Conservation (phyloP, 2,329 filamentous ascomycete genomes). For the Parastagonospora avenae region DNA sequence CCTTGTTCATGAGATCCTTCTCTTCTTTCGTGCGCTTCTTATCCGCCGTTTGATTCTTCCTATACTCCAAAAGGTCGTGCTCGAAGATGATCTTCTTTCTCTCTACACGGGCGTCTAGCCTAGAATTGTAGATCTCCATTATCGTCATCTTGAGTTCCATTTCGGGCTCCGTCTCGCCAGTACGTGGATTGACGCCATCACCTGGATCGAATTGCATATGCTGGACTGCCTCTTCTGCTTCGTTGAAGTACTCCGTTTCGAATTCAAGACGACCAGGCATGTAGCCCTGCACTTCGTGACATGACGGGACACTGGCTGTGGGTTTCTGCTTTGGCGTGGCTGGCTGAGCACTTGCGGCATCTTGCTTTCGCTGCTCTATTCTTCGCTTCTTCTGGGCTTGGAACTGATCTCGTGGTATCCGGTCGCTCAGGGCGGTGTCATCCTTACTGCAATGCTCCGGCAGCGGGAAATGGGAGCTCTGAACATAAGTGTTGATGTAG, state of each 20-base stretch:
- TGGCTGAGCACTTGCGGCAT: constrained; percentile 80
- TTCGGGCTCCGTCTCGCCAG: constrained; percentile 88
- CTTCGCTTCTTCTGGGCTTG: constrained; percentile 89
- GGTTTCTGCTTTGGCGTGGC: constrained; percentile 93
- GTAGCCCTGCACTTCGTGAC: constrained; percentile 97
- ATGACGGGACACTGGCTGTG: constrained; percentile 91
- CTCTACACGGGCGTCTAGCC: constrained; percentile 87
- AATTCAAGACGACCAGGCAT: constrained; percentile 98
- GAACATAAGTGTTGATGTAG: constrained; percentile 85
- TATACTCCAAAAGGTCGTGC: constrained; percentile 89
- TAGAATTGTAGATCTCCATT: constrained; percentile 97
- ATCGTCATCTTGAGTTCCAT: constrained; percentile 97
- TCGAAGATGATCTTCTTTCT: constrained; percentile 97
- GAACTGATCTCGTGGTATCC: constrained; percentile 88
- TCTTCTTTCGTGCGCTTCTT: constrained; percentile 98
- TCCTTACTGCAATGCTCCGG: constrained; percentile 83
- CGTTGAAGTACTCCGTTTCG: constrained; percentile 96
- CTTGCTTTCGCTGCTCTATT: constrained; percentile 90
- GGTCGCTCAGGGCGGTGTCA: constrained; percentile 77
- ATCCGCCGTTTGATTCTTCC: constrained; percentile 85
- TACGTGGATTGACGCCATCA: constrained; percentile 84
- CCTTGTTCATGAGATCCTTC: constrained; percentile 85
- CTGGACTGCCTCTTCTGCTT: constrained; percentile 96
- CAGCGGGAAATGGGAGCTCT: constrained; percentile 82
- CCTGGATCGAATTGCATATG: constrained; percentile 98